Conservation (phyloP, 495 filamentous ascomycete species). For the Daldinia childiae region DNA sequence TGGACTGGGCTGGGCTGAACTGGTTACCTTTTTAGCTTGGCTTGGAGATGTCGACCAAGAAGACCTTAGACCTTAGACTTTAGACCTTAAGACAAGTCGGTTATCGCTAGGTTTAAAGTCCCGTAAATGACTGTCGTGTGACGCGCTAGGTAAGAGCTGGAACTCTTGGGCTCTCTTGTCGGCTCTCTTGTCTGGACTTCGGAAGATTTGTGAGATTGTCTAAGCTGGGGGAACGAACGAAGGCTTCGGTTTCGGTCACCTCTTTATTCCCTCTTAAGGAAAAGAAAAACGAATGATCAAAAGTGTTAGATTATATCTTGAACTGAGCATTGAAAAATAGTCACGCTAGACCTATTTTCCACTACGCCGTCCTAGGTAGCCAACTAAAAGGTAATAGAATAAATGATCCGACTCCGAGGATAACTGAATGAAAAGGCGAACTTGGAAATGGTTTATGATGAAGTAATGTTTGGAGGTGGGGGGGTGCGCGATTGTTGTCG, state of each 20-base stretch:
- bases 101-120: conserved; percentile 22
- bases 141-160: conserved; percentile 6
- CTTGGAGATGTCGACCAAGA: conserved; percentile 13
- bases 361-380: conserved; percentile 7
- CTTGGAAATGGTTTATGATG: conserved; percentile 17
- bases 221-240: not conserved
- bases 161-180: not conserved
- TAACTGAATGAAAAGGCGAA: conserved; percentile 17
- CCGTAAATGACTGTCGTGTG: conserved; percentile 3
- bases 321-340: conserved; percentile 3
- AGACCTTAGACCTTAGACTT: not conserved
- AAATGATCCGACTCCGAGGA: conserved; percentile 29
- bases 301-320: not conserved
- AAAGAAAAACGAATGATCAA: conserved; percentile 4
- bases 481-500: conserved; percentile 6
- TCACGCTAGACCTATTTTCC: conserved; percentile 3
- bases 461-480: conserved; percentile 33
- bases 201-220: conserved; percentile 10
- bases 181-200: not conserved
- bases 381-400: conserved; percentile 4
- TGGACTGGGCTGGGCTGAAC: not conserved
- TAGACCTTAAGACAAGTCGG: conserved; percentile 10
- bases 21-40: conserved; percentile 9
- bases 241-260: not conserved
- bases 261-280: conserved; percentile 1